A percentile compares a stretch with the other conserved stretches of the same genome.
Conservation (phyloP, 1,139 yeast genomes). For the Debaryomyces robertsiae region DNA sequence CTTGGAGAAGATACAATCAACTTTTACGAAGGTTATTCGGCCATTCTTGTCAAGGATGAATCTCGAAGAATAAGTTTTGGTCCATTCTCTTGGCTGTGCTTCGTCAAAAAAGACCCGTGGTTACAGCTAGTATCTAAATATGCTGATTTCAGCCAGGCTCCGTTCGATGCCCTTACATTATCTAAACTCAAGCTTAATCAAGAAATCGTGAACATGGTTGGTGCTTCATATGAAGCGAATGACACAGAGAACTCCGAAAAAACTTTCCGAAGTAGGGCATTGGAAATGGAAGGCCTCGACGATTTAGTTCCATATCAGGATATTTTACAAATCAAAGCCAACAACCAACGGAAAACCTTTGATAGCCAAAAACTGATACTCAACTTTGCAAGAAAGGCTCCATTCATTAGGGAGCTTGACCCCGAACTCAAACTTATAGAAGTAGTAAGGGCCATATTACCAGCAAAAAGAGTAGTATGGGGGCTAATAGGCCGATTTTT, state of each 20-base stretch:
- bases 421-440: too few species aligned
- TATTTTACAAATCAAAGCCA: too few species aligned
- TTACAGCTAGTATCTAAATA: constrained; percentile 20
- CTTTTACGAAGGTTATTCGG: constrained; percentile 34
- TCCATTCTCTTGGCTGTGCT: constrained; percentile 42
- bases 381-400: too few species aligned
- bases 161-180: constrained; percentile 15
- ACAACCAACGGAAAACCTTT: too few species aligned
- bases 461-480: too few species aligned
- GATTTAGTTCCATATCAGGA: constrained; percentile 22
- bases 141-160: constrained; percentile 14
- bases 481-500: too few species aligned
- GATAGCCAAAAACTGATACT: too few species aligned
- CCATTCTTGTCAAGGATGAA: constrained; percentile 26
- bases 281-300: constrained; percentile 8
- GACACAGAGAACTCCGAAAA: constrained; percentile 15
- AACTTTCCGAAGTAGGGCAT: constrained; percentile 22
- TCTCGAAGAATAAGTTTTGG: constrained; percentile 37
- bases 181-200: constrained; percentile 13
- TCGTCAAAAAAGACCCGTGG: constrained; percentile 37
- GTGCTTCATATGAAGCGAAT: not conserved
- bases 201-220: constrained; percentile 6
- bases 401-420: too few species aligned
- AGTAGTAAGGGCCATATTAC: too few species aligned
- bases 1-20: constrained; percentile 26